These are phyloP conservation scores for Cubamyces sp. DNA, from an alignment of 768 basidiomycete genomes.

Conservation along the genomic window DNA sequence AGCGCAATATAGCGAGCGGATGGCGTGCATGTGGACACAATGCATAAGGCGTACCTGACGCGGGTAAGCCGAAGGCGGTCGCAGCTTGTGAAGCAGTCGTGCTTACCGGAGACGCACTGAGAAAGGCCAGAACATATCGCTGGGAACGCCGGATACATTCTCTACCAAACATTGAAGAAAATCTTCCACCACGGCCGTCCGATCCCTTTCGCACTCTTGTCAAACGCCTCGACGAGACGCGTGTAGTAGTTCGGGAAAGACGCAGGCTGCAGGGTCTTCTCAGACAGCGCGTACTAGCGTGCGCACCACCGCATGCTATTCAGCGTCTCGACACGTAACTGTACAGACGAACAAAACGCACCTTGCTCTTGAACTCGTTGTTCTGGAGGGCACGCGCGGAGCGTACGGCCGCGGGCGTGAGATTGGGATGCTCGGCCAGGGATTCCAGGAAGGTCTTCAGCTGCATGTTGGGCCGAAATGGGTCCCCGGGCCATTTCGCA, in stretches of 20 bases:
- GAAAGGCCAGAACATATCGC: background rate
- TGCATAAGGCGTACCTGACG: constrained; percentile 5
- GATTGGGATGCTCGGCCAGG: constrained; percentile 67
- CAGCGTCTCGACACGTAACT: no score
- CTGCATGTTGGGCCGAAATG: constrained; percentile 79
- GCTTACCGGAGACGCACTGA: constrained; percentile 1
- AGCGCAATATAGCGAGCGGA: no score
- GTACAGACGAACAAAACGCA: constrained; percentile 27
- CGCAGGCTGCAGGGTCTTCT: constrained; percentile 65
- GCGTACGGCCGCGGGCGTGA: constrained; percentile 62
- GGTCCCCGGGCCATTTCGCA: constrained; percentile 67
- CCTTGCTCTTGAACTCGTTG: constrained; percentile 63
- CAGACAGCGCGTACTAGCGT: constrained; percentile 65
- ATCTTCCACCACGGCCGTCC: constrained; percentile 84
- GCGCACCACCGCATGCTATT: constrained; percentile 11
- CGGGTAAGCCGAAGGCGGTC: constrained; percentile 1
- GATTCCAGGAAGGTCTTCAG: constrained; percentile 66
- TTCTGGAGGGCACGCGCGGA: constrained; percentile 59
- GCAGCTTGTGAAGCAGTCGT: background rate
- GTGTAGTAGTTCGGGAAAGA: constrained; percentile 77
- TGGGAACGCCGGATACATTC: background rate
- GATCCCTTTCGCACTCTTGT: constrained; percentile 78
- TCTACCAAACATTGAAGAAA: constrained; percentile 77
- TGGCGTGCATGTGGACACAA: background rate
- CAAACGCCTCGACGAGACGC: constrained; percentile 71